phyloP scores from a whole-genome alignment of 1,284 basidiomycete species.

The Fomitopsis schrenkii region DNA sequence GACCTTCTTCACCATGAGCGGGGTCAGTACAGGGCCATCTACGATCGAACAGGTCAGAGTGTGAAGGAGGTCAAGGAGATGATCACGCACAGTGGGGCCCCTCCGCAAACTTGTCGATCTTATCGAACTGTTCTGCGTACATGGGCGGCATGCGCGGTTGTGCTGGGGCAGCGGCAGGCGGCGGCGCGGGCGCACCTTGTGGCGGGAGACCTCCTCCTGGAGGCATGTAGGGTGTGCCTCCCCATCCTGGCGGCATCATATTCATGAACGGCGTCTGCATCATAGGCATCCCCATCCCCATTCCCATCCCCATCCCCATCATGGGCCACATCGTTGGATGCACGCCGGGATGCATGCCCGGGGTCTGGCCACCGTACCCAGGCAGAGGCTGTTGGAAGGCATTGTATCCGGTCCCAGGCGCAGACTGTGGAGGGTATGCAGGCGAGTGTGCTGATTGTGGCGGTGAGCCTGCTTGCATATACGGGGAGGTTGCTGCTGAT shows the following conservation, averaged over 20 bases:
- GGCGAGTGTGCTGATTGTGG: constrained; percentile 5
- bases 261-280: constrained; percentile 9
- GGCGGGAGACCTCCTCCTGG: constrained; percentile 8
- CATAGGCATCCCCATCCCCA: constrained; percentile 6
- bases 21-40: constrained; percentile 73
- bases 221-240: constrained; percentile 10
- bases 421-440: constrained; percentile 12
- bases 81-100: constrained; percentile 22
- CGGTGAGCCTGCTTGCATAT: constrained; percentile 6
- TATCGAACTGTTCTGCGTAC: constrained; percentile 16
- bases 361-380: background rate
- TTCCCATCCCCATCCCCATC: constrained; percentile 7
- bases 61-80: background rate
- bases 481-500: constrained; percentile 8
- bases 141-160: constrained; percentile 13
- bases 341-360: constrained; percentile 4
- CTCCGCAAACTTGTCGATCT: constrained; percentile 25
- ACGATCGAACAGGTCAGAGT: background rate
- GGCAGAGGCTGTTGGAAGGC: constrained; percentile 18
- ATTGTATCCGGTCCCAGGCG: constrained; percentile 17
- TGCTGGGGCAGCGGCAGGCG: background rate
- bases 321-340: background rate
- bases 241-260: background rate
- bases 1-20: constrained; percentile 49
- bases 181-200: constrained; percentile 2